phyloP scores from a whole-genome alignment of 768 basidiomycete genomes.

The Podaxis mareebaensis region DNA sequence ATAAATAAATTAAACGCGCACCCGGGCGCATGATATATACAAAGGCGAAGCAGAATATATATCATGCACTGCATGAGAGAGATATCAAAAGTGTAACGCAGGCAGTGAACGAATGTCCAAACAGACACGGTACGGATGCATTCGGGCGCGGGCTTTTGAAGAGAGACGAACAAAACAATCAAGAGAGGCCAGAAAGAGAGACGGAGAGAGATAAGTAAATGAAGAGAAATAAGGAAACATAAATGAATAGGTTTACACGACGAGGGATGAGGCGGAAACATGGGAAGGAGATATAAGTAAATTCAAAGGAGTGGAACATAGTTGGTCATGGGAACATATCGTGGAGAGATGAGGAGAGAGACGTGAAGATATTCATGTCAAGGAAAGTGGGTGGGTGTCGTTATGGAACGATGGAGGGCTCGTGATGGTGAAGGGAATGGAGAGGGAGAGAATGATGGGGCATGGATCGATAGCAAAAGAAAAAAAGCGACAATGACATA shows the following conservation, averaged over 20 bases:
- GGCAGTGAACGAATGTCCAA: constrained; percentile 22
- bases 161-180: constrained; percentile 22
- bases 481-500: constrained; percentile 18
- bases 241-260: constrained; percentile 21
- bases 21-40: constrained; percentile 39
- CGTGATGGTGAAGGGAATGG: constrained; percentile 8
- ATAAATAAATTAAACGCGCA: constrained; percentile 32
- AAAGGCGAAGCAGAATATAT: constrained; percentile 29
- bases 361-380: constrained; percentile 27
- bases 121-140: background rate
- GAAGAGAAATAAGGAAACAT: constrained; percentile 20
- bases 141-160: constrained; percentile 10
- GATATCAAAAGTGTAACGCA: constrained; percentile 25
- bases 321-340: constrained; percentile 19
- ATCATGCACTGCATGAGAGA: constrained; percentile 27
- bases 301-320: constrained; percentile 19
- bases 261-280: constrained; percentile 21
- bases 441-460: constrained; percentile 8
- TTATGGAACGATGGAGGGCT: constrained; percentile 10
- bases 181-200: constrained; percentile 19
- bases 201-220: constrained; percentile 19
- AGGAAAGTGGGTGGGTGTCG: constrained; percentile 23
- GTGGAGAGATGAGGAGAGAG: constrained; percentile 15
- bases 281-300: constrained; percentile 15
- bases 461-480: constrained; percentile 17